A percentile compares a stretch with the other conserved stretches of the same genome.
Conservation (phyloP, 2,329 filamentous ascomycete species). For the Beauveria sp. region DNA sequence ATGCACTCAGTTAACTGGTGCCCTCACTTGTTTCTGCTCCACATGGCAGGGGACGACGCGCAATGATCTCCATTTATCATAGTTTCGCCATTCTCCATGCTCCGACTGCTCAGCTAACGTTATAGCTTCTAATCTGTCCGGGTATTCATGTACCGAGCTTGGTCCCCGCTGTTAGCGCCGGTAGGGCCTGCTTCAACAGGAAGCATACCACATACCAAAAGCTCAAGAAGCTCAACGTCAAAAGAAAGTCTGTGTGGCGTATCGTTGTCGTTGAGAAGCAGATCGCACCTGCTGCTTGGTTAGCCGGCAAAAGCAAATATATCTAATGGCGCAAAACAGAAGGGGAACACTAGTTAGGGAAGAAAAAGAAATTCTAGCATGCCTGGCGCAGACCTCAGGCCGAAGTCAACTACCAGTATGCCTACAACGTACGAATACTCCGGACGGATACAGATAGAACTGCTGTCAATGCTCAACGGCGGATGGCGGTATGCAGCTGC, state of each 20-base stretch:
- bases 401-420: background rate
- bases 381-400: background rate
- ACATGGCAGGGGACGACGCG: background rate
- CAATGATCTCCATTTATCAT: constrained; percentile 4
- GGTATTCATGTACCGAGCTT: constrained; percentile 1
- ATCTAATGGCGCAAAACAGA: background rate
- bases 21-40: background rate
- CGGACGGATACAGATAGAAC: too few species aligned
- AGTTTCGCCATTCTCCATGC: background rate
- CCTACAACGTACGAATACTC: too few species aligned
- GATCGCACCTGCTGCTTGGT: background rate
- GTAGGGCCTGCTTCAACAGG: background rate
- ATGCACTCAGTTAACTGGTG: background rate
- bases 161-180: background rate
- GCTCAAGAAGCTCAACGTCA: background rate
- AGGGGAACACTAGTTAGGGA: background rate
- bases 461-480: background rate
- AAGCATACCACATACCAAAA: background rate
- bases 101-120: background rate
- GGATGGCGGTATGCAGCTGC: background rate
- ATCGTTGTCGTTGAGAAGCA: background rate
- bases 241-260: background rate
- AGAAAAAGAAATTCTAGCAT: background rate
- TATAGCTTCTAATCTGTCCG: background rate
- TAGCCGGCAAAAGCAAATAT: background rate